Base-by-base conservation (phyloP, 2,329 filamentous ascomycete genomes). In the Leptosphaerulina australis region DNA sequence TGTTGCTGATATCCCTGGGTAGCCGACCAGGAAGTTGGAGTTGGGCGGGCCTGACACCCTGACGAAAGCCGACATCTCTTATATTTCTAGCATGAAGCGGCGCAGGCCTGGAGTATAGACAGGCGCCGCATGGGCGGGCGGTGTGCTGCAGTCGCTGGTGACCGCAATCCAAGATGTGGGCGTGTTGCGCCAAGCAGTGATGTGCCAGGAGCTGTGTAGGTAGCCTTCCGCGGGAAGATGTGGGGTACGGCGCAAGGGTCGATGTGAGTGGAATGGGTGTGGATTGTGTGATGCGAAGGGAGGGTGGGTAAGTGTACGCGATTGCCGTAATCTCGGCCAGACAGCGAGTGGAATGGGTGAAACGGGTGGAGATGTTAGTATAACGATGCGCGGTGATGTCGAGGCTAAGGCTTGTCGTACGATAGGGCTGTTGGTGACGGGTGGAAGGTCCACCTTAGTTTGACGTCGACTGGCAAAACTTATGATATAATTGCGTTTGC, bases 31-130 rank as follows among this genome's bases (percentile, higher is more conserved):
- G 72, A 96, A 97, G 77, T 90, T 94, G 77, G 91, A 94, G 78
- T 99, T 99, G 65, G 94, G 92, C 72, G 92, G 92, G 72, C 94
- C 94, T 63, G 91, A 96, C 77, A 99, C 91, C 82, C 94, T 88
- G 79, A 99, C 94, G 76, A 90, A 90, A 73, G 89, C 88, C 75
- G 87, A 83, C 71, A 74, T 75, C 44, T 58, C 64, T n/a, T n/a
- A n/a, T n/a, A n/a, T n/a, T n/a, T 66, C 54, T 50, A 44, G 47
- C 47, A 44, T 50, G 41, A 35, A 51, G 63, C 63, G 66, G 69
- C 68, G 67, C 68, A 64, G 64, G 67, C 70, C 68, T 69, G 59
- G 55, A 52, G 58, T 40, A 31, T 56, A 54, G 63, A 60, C 60
- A 53, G 63, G 63, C 61, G 65, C 69, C 64, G 67, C 70, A 72